phyloP scores from a whole-genome alignment of 495 filamentous ascomycete genomes.

The Thermothielavioides terrestris region DNA sequence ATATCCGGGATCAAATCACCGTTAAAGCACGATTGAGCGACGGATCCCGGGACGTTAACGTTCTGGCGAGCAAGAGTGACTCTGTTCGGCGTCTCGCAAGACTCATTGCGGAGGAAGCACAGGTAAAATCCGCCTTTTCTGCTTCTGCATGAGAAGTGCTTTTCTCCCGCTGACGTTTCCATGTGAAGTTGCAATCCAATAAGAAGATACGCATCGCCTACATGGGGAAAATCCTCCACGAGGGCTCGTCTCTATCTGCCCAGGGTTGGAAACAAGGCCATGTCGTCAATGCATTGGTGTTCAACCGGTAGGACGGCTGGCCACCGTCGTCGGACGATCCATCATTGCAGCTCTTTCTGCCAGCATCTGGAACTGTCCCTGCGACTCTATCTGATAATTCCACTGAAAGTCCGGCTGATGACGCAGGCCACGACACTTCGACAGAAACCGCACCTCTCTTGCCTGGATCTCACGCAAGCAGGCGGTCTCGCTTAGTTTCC shows the following conservation, averaged over 20 bases:
- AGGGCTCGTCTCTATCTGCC: conserved; percentile 49
- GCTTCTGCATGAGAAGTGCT: neutral
- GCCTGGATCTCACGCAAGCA: neutral
- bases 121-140: conserved; percentile 38
- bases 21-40: conserved; percentile 66
- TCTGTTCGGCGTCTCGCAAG: conserved; percentile 52
- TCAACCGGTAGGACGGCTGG: conserved; percentile 35
- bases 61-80: conserved; percentile 53
- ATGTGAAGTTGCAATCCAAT: conserved; percentile 36
- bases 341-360: neutral
- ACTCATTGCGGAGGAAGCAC: conserved; percentile 55
- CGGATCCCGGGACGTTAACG: conserved; percentile 53
- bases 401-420: neutral
- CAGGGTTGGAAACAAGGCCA: conserved; percentile 73
- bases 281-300: conserved; percentile 73
- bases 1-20: conserved; percentile 44
- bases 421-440: neutral
- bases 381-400: neutral
- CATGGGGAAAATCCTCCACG: conserved; percentile 69
- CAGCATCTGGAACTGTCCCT: neutral
- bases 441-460: neutral
- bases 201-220: conserved; percentile 63
- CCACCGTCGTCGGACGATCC: conserved; percentile 1
- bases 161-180: conserved; percentile 11
- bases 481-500: neutral